phyloP scores from a whole-genome alignment of 192 early-diverging fungal species.

The Radiomyces spectabilis region DNA sequence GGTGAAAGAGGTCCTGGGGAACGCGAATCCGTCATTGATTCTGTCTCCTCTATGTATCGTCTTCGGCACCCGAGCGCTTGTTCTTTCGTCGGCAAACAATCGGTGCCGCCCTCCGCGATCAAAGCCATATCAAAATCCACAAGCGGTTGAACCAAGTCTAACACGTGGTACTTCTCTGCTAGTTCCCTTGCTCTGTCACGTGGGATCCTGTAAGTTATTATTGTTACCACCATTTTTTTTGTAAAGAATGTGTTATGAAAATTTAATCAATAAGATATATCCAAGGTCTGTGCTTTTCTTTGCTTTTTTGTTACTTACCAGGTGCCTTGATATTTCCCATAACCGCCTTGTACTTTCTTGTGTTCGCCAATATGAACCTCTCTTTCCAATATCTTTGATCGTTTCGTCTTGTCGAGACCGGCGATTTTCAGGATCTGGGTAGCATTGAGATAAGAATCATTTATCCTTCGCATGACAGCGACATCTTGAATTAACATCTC shows the following conservation, averaged over 20 bases:
- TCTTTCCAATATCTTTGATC: slow-evolving; percentile 85
- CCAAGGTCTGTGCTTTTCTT: too few species aligned
- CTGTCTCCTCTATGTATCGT: neutral
- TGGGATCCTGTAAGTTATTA: slow-evolving; percentile 73
- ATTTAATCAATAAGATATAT: too few species aligned
- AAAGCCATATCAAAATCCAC: slow-evolving; percentile 63
- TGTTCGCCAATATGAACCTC: slow-evolving; percentile 72
- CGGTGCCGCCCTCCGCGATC: neutral
- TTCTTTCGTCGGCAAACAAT: slow-evolving; percentile 16
- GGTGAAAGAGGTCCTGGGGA: too few species aligned
- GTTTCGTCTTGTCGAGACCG: slow-evolving; percentile 74
- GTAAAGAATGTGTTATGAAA: too few species aligned
- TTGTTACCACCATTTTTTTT: too few species aligned
- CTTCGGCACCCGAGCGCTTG: slow-evolving; percentile 6
- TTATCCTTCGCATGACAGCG: slow-evolving; percentile 73
- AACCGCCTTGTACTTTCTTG: slow-evolving; percentile 94
- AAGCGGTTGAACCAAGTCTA: slow-evolving; percentile 62
- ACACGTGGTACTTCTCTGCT: slow-evolving; percentile 71
- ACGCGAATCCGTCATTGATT: too few species aligned
- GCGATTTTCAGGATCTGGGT: slow-evolving; percentile 92
- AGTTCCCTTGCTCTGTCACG: slow-evolving; percentile 74
- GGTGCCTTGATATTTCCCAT: slow-evolving; percentile 91
- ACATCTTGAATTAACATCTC: slow-evolving; percentile 66
- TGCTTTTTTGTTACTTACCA: slow-evolving; percentile 46
- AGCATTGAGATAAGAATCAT: slow-evolving; percentile 82